Conservation (phyloP, 257 asterid genomes). For the Ligustrum vulgare region DNA sequence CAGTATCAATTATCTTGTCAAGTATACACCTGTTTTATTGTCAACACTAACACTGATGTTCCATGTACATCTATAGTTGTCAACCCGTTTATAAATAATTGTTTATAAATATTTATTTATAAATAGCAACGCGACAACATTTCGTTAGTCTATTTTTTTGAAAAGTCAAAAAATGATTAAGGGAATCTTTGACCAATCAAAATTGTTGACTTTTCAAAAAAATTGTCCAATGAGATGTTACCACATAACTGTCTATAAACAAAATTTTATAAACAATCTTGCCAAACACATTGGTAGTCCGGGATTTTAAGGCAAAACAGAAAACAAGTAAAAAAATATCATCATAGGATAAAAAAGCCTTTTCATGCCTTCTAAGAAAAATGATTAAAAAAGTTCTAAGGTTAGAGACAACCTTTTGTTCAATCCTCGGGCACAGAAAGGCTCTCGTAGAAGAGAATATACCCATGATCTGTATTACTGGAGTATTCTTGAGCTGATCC, state of each 20-base stretch:
- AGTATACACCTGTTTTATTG: constrained; percentile 26
- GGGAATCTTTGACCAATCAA: too few relatives aligned
- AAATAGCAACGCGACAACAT: too few relatives aligned
- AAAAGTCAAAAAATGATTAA: too few relatives aligned
- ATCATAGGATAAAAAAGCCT: background rate
- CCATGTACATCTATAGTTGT: constrained; percentile 30
- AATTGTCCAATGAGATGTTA: too few relatives aligned
- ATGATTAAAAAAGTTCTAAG: background rate
- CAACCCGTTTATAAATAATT: too few relatives aligned
- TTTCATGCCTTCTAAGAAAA: background rate
- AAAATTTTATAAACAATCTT: too few relatives aligned
- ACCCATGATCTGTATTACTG: constrained; percentile 75
- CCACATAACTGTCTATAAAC: too few relatives aligned
- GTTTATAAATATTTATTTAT: too few relatives aligned
- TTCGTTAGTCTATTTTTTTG: too few relatives aligned
- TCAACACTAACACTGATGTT: constrained; percentile 27
- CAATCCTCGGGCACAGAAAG: constrained; percentile 30
- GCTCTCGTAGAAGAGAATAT: constrained; percentile 70
- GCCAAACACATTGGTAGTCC: constrained; percentile 8
- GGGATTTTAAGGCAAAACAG: constrained; percentile 18
- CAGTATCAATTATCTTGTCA: background rate
- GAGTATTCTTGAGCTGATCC: constrained; percentile 85
- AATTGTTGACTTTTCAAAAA: too few relatives aligned
- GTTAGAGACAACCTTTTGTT: constrained; percentile 29
- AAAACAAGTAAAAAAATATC: constrained; percentile 3